phyloP scores from a whole-genome alignment of 2,329 filamentous ascomycete species.

The Verticillium dahliae region DNA sequence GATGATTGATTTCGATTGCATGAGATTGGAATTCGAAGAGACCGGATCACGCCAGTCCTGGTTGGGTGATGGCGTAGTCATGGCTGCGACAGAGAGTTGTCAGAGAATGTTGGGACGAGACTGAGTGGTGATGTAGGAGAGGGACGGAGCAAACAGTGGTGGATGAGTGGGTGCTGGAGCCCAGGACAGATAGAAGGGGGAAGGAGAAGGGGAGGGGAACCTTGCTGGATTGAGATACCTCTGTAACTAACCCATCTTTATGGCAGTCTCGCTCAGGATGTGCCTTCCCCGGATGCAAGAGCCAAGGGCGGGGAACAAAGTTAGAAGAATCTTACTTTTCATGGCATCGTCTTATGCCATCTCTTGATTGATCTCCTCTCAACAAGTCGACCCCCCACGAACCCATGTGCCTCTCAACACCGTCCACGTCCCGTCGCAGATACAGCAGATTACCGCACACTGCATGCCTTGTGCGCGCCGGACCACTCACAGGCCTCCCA shows the following conservation, averaged over 20 bases:
- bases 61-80: neutral
- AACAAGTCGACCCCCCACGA: too few relatives aligned
- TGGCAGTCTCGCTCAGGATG: neutral
- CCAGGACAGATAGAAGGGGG: neutral
- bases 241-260: neutral
- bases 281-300: neutral
- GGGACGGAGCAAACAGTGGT: neutral
- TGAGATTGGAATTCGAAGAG: too few relatives aligned
- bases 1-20: neutral
- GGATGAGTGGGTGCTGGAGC: too few relatives aligned
- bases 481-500: neutral
- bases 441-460: neutral
- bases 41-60: neutral
- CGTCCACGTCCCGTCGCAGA: neutral
- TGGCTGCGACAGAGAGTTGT: too few relatives aligned
- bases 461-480: neutral
- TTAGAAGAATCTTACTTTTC: too few relatives aligned
- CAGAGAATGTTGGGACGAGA: too few relatives aligned
- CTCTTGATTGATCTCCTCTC: too few relatives aligned
- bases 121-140: neutral
- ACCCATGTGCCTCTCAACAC: too few relatives aligned
- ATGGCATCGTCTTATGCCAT: neutral
- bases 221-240: neutral
- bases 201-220: neutral
- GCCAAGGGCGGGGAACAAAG: neutral